Base-by-base conservation (phyloP, 108 stramenopile species). In the Cyclostephanos tholiformis region DNA sequence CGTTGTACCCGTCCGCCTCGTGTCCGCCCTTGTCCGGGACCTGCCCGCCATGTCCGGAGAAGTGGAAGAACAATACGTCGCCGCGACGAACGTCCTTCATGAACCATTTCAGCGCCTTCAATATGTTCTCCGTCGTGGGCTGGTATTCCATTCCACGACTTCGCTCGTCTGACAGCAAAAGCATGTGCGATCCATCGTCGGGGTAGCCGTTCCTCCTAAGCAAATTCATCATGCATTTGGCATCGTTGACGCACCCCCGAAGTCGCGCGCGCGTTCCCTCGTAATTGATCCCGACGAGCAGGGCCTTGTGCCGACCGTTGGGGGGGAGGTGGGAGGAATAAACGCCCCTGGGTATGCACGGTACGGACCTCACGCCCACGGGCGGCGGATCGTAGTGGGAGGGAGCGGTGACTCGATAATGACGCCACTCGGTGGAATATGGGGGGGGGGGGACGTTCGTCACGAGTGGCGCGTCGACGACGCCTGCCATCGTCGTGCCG, bases 1-100 rank as follows among this genome's bases (percentile, higher is more conserved):
- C 96, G 73, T 97, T 95, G 51, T 80, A 89, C 12, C 89, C 89
- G 83, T 89, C 93, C 35, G 78, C 63, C 65, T 91, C 93, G 61
- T 89, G 83, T 3, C 89, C 87, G 19, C 84, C 55, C 19, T 69
- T 72, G 67, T 95, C 90, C 6, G 77, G 71, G 2, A 89, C 64
- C 52, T 89, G 84, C 11, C 88, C 90, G 1, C 96, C 96, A 61
- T 93, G 91, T 26, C 91, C 86, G 14, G 69, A 71, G 56, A 78
- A 82, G 43, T 82, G 82, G 14, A 77, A 78, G 53, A 76, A 76
- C 9, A 82, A 35, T 1, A 78, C 62, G 26, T 82, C 82, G n/a
- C 85, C 85, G 41, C 61, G 67, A 8, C 64, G 70, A 19, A 64
- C 69, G 46, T 77, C 83, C 5, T 77, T 74, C 48, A 83, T 60